Base-by-base conservation (phyloP, 2,329 filamentous ascomycete genomes). In the Scedosporium dehoogii region DNA sequence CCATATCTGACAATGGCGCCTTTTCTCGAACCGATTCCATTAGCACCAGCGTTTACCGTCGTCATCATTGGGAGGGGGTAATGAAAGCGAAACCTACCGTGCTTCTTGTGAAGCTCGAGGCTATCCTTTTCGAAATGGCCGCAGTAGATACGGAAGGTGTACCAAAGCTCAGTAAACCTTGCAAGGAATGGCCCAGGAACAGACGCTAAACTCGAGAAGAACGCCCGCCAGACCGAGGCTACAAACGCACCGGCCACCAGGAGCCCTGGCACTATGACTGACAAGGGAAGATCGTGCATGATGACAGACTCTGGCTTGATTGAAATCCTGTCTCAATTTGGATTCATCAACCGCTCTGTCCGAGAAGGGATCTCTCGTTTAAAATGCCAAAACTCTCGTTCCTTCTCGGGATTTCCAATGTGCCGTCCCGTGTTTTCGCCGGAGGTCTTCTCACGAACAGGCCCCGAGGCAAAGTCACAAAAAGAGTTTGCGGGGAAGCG, bases 1-100 rank as follows among this genome's bases (percentile, higher is more conserved):
- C 76, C 77, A 62, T 81, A 74, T 0, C 79, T 76, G 0, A 81
- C 73, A n/a, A 82, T 68, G 0, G 72, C 64, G 0, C 74, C 74
- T 72, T 21, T 21, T 27, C 10, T 41, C 16, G 3, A 9, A 18
- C 18, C 18, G 41, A 18, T n/a, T n/a, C 1, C 21, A 18, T 27
- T 58, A 27, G 10, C 55, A 10, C 21, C n/a, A 42, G 25, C n/a
- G n/a, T 25, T n/a, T 6, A 42, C n/a, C 57, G 38, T 18, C 10
- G n/a, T 4, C 21, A 27, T 16, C 3, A 27, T 46, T 1, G n/a
- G 9, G 33, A 14, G 42, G 33, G 33, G 7, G 12, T 27, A 5
- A 1, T 58, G 64, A 3, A 61, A 44, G 21, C 18, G 18, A n/a
- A 25, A 14, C 59, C 10, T 55, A 66, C 73, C 72, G 46, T 73